Percentiles rank a stretch among this genome's conserved stretches.
phyloP scores from a whole-genome alignment of 2,329 filamentous ascomycete genomes.

The Aspergillus uvarum region DNA sequence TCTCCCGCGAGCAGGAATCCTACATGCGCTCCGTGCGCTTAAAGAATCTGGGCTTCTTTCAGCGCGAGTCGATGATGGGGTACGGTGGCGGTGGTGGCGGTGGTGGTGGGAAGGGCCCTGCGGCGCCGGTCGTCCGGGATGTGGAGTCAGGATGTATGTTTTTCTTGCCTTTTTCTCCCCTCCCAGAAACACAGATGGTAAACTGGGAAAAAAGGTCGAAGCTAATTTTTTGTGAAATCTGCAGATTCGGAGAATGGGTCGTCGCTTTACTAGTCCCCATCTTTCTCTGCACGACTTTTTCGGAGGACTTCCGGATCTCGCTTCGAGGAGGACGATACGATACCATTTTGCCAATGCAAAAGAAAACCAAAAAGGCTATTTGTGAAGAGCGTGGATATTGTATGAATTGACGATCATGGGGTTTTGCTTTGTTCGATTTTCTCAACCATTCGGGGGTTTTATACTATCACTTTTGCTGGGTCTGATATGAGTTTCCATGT shows the following conservation, averaged over 20 bases:
- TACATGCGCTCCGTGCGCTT: conserved; percentile 36
- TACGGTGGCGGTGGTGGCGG: background rate
- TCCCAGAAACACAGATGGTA: too few species aligned
- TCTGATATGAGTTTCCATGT: background rate
- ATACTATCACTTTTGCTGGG: background rate
- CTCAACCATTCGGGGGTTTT: background rate
- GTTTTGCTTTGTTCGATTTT: background rate
- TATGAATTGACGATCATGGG: background rate
- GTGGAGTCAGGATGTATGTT: conserved; percentile 12
- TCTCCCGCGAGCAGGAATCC: conserved; percentile 28
- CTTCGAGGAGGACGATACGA: background rate
- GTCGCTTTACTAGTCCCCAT: conserved; percentile 1
- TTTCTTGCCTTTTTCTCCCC: too few species aligned
- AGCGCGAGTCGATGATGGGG: conserved; percentile 20
- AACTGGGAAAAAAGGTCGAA: background rate
- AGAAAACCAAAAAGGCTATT: background rate
- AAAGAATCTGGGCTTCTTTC: conserved; percentile 26
- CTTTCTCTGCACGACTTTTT: background rate
- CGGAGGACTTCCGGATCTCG: background rate
- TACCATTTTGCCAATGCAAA: background rate
- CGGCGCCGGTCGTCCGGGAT: conserved; percentile 4
- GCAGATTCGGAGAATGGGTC: conserved; percentile 6
- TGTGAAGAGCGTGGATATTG: background rate
- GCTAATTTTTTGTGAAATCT: background rate
- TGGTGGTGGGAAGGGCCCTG: background rate